Conservation (phyloP, 2,329 filamentous ascomycete genomes). For the Trichoderma afroharzianum region DNA sequence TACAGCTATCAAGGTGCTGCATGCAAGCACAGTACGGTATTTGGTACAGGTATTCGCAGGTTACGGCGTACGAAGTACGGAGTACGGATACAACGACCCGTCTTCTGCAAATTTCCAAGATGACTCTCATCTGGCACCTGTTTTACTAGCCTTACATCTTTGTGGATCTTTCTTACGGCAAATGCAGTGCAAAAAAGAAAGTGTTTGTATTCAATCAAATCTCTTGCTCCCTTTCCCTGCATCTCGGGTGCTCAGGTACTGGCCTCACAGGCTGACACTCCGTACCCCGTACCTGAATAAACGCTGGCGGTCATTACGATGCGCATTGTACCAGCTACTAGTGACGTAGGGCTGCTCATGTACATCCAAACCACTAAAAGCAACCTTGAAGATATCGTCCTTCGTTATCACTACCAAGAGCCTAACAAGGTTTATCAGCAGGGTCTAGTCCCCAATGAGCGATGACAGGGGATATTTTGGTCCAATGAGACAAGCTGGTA, state of each 20-base stretch:
- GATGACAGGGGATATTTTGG: not conserved
- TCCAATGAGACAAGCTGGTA: not conserved
- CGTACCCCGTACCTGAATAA: not conserved
- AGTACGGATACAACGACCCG: not conserved
- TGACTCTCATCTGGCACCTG: not conserved
- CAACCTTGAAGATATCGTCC: not conserved
- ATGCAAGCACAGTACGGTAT: not conserved
- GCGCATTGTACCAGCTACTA: not conserved
- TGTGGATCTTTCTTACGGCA: not conserved
- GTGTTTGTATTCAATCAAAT: not conserved
- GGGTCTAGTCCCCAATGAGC: not conserved
- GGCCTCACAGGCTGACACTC: not conserved
- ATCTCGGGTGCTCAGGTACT: not conserved
- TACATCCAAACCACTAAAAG: not conserved
- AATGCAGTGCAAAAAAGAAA: not conserved
- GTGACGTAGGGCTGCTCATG: not conserved
- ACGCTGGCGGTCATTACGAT: not conserved
- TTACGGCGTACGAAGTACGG: not conserved
- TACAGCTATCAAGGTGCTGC: not conserved
- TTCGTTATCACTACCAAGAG: not conserved
- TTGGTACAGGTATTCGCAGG: not conserved
- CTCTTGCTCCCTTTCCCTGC: not conserved
- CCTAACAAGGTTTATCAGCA: not conserved
- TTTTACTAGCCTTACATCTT: not conserved
- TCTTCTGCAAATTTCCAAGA: not conserved